Percentiles rank a stretch among this genome's conserved stretches.
Evolutionary conservation across 163 green algal genomes (phyloP).

Genomic region (Botryococcus braunii): DNA sequence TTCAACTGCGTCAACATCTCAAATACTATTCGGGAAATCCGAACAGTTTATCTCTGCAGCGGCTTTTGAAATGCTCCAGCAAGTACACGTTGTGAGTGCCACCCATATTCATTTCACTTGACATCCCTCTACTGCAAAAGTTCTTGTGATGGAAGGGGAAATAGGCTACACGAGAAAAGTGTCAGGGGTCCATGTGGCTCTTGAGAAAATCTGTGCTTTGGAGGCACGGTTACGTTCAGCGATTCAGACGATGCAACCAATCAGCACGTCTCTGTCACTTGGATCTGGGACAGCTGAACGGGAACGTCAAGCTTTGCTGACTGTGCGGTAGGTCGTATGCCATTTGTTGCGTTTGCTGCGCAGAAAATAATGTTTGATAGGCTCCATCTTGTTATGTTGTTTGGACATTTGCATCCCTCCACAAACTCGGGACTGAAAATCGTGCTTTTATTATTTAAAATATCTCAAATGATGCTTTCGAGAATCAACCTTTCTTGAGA

Average conservation of each 20-base stretch:
- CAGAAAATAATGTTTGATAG: not conserved
- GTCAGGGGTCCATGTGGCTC: too few relatives aligned
- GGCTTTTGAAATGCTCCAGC: too few relatives aligned
- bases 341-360: not conserved
- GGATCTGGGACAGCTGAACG: constrained; percentile 33
- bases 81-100: too few relatives aligned
- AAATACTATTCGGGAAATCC: too few relatives aligned
- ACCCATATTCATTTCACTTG: too few relatives aligned
- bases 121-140: too few relatives aligned
- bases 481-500: not conserved
- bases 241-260: constrained; percentile 41
- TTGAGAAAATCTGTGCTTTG: constrained; percentile 35
- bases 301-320: constrained; percentile 37
- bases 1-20: too few relatives aligned
- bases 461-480: not conserved
- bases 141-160: too few relatives aligned
- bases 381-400: not conserved
- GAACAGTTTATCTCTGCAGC: too few relatives aligned
- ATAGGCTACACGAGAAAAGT: too few relatives aligned
- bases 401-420: not conserved
- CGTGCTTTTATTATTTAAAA: not conserved
- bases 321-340: constrained; percentile 22
- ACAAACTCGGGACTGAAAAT: not conserved
- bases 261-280: constrained; percentile 38
- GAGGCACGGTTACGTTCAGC: constrained; percentile 38